Conservation (phyloP, 1,284 basidiomycete genomes). For the Rhodotorula sp. region DNA sequence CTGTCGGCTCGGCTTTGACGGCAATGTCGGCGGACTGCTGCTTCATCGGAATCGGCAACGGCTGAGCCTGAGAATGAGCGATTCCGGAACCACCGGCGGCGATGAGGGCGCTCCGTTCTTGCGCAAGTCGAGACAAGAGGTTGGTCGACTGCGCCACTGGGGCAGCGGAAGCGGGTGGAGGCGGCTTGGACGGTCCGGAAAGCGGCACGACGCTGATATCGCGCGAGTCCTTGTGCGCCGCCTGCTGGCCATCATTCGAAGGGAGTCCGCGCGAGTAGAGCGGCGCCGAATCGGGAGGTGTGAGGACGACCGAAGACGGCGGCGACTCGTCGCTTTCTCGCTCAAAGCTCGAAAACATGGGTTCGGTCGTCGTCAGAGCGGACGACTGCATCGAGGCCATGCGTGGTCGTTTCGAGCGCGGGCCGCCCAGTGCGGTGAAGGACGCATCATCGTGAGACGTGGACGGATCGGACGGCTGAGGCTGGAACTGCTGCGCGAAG, state of each 20-base stretch:
- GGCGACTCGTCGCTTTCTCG: constrained; percentile 24
- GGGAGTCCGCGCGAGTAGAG: background rate
- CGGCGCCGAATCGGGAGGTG: constrained; percentile 15
- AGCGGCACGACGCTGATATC: constrained; percentile 8
- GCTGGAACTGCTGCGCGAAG: constrained; percentile 1
- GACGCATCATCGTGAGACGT: no score
- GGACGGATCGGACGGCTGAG: background rate
- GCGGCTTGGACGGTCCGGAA: background rate
- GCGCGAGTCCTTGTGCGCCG: background rate
- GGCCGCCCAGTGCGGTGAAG: no score
- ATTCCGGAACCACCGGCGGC: background rate
- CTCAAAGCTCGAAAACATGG: constrained; percentile 11
- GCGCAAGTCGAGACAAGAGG: constrained; percentile 20
- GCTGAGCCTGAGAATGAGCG: constrained; percentile 11
- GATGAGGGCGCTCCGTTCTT: constrained; percentile 18
- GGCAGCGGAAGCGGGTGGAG: background rate
- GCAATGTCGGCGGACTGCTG: background rate
- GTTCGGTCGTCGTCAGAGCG: background rate
- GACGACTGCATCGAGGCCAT: constrained; percentile 17
- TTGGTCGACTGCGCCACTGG: background rate
- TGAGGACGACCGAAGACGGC: constrained; percentile 22
- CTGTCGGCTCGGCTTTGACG: constrained; percentile 6
- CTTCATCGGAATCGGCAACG: constrained; percentile 24
- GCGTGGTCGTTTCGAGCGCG: constrained; percentile 13
- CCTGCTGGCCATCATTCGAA: background rate